A percentile compares a stretch with the other conserved stretches of the same genome.
Conservation (phyloP, 1,284 basidiomycete genomes). For the Irpex sp. region DNA sequence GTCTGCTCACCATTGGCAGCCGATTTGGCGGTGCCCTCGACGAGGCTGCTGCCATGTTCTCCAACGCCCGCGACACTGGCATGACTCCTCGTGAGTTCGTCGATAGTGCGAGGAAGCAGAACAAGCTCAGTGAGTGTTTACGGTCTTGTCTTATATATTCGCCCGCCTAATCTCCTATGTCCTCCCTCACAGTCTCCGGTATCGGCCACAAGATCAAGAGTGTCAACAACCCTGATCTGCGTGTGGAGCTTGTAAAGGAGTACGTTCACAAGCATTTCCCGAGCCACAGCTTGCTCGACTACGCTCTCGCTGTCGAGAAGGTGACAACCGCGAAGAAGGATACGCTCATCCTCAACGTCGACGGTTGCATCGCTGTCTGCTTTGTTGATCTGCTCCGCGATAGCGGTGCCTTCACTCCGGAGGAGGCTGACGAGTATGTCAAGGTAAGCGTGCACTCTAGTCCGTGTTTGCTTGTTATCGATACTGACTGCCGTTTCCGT, state of each 20-base stretch:
- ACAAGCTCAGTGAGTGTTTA: slow-evolving; percentile 81
- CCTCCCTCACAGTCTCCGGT: slow-evolving; percentile 69
- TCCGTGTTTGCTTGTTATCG: background rate
- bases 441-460: slow-evolving; percentile 48
- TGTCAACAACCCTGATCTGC: slow-evolving; percentile 94
- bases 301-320: slow-evolving; percentile 97
- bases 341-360: slow-evolving; percentile 93
- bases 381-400: slow-evolving; percentile 95
- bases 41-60: slow-evolving; percentile 96
- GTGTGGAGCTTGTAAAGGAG: slow-evolving; percentile 98
- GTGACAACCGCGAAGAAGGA: slow-evolving; percentile 99
- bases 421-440: slow-evolving; percentile 98
- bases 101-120: slow-evolving; percentile 91
- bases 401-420: slow-evolving; percentile 91
- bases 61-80: slow-evolving; percentile 84
- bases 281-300: slow-evolving; percentile 88
- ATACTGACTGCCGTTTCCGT: slow-evolving; percentile 1
- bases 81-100: slow-evolving; percentile 97
- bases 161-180: slow-evolving; percentile 2
- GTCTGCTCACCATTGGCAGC: slow-evolving; percentile 96
- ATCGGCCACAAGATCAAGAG: slow-evolving; percentile 99
- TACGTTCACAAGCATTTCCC: slow-evolving; percentile 97
- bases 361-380: slow-evolving; percentile 96
- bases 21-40: slow-evolving; percentile 99
- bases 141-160: background rate